Evolutionary conservation across 2,329 filamentous ascomycete species (phyloP).

Genomic region (Ascochyta fabae): DNA sequence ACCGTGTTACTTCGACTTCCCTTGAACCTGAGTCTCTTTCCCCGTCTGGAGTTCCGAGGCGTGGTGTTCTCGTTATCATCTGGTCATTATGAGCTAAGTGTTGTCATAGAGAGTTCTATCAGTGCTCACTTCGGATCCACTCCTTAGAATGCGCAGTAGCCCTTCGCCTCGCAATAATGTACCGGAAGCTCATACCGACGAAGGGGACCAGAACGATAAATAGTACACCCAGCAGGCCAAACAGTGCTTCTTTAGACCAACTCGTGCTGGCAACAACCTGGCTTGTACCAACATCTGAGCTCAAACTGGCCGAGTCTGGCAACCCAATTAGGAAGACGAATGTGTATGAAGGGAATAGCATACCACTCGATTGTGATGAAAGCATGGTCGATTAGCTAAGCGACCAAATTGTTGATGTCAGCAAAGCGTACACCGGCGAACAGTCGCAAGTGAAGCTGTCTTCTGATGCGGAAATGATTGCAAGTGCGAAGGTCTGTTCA

Average conservation of each 20-base stretch:
- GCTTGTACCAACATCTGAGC: neutral
- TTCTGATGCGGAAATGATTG: no score
- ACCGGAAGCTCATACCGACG: neutral
- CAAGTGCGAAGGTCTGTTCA: no score
- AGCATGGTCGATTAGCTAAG: no score
- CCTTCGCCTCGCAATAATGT: neutral
- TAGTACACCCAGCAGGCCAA: neutral
- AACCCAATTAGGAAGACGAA: no score
- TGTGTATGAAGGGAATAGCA: no score
- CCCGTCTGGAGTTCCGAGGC: neutral
- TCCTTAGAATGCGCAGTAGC: neutral
- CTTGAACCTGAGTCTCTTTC: neutral
- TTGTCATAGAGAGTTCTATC: neutral
- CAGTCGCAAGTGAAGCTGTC: no score
- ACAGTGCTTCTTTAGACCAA: conserved; percentile 4
- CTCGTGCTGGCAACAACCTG: neutral
- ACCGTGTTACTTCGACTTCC: neutral
- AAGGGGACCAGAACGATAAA: neutral
- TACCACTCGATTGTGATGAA: no score
- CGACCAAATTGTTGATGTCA: no score
- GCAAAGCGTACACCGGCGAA: no score
- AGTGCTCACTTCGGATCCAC: neutral
- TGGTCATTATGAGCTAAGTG: neutral
- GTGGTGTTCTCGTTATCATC: no score
- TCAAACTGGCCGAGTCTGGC: neutral